Conservation (phyloP, 2,329 filamentous ascomycete species). For the Daldinia sp. region DNA sequence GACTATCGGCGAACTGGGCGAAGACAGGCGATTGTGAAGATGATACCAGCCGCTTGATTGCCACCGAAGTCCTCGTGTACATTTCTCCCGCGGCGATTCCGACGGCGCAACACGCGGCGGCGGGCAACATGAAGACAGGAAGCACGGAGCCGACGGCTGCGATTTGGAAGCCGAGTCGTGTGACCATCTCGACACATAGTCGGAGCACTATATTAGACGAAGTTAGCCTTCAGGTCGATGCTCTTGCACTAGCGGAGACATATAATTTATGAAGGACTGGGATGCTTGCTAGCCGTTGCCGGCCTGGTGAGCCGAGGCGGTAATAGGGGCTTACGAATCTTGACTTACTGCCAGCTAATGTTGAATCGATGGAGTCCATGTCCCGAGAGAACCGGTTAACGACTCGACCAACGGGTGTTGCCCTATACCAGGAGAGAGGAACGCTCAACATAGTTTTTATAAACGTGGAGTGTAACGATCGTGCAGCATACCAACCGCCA, state of each 20-base stretch:
- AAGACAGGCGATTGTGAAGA: slow-evolving; percentile 61
- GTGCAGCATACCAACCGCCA: slow-evolving; percentile 65
- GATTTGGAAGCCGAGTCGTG: slow-evolving; percentile 47
- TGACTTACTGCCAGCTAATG: slow-evolving; percentile 50
- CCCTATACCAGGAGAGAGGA: slow-evolving; percentile 65
- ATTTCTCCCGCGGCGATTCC: slow-evolving; percentile 54
- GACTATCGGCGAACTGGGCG: slow-evolving; percentile 63
- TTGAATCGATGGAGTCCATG: slow-evolving; percentile 63
- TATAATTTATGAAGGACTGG: background rate
- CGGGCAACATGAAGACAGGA: slow-evolving; percentile 55
- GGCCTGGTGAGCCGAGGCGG: background rate
- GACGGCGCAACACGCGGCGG: slow-evolving; percentile 49
- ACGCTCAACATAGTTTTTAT: slow-evolving; percentile 62
- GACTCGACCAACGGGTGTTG: slow-evolving; percentile 60
- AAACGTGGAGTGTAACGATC: slow-evolving; percentile 60
- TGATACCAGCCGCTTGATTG: slow-evolving; percentile 52
- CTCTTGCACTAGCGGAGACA: background rate
- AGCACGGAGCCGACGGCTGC: slow-evolving; percentile 54
- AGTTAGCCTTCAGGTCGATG: background rate
- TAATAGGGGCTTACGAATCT: background rate
- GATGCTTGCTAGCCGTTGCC: background rate
- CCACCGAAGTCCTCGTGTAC: slow-evolving; percentile 55
- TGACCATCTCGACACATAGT: slow-evolving; percentile 51
- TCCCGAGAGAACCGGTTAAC: slow-evolving; percentile 66
- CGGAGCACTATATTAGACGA: slow-evolving; percentile 50